Conservation (phyloP, 306 rosid genomes). For the Pueraria montana region DNA sequence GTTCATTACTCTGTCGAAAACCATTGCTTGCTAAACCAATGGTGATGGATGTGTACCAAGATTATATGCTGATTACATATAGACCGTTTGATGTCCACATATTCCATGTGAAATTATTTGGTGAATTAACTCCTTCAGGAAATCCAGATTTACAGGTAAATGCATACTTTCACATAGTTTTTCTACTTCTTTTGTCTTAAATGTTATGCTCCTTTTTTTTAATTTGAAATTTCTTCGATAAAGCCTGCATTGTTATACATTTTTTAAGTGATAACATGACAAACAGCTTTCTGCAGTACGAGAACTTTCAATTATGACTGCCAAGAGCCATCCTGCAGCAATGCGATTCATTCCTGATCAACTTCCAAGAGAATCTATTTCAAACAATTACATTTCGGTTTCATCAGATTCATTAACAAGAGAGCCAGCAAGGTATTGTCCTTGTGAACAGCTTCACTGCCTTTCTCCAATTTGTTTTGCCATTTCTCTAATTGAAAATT, state of each 20-base stretch:
- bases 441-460: constrained; percentile 30
- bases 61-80: constrained; percentile 86
- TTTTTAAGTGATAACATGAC: constrained; percentile 99
- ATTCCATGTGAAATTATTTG: constrained; percentile 77
- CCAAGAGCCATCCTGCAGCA: constrained; percentile 98
- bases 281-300: constrained; percentile 99
- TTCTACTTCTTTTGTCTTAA: constrained; percentile 16
- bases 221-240: constrained; percentile 37
- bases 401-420: constrained; percentile 63
- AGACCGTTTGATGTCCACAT: constrained; percentile 97
- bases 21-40: constrained; percentile 89
- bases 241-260: constrained; percentile 63
- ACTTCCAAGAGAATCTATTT: constrained; percentile 69
- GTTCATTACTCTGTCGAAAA: constrained; percentile 91
- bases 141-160: constrained; percentile 90
- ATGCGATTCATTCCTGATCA: constrained; percentile 97
- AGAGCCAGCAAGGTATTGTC: constrained; percentile 89
- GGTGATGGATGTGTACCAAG: constrained; percentile 98
- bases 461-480: constrained; percentile 38
- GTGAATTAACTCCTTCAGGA: constrained; percentile 85
- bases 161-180: constrained; percentile 49
- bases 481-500: constrained; percentile 32
- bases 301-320: constrained; percentile 98
- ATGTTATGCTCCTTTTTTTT: constrained; percentile 30
- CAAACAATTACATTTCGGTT: constrained; percentile 65